Evolutionary conservation across 2,329 filamentous ascomycete genomes (phyloP).

Genomic region (Madurella fahalii): DNA sequence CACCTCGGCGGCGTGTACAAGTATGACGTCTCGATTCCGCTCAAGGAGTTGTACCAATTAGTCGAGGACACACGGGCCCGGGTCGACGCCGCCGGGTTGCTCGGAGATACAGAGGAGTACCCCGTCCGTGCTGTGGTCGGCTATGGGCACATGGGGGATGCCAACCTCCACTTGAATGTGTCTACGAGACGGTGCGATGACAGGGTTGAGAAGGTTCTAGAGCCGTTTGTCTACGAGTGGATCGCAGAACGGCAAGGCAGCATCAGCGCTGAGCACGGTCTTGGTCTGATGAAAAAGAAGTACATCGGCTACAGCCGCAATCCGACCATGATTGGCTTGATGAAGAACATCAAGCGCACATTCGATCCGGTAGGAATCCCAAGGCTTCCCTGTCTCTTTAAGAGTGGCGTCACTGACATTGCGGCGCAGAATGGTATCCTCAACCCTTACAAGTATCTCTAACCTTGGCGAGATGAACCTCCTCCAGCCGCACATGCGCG

Average conservation of each 20-base stretch:
- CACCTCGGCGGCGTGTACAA: constrained; percentile 97
- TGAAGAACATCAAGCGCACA: constrained; percentile 91
- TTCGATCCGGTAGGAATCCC: constrained; percentile 78
- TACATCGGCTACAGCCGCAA: constrained; percentile 91
- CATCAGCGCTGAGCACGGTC: constrained; percentile 93
- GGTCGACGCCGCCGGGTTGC: constrained; percentile 68
- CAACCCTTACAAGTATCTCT: constrained; percentile 98
- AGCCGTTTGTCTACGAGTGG: constrained; percentile 98
- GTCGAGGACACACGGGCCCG: constrained; percentile 79
- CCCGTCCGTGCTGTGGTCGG: constrained; percentile 89
- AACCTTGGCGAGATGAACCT: constrained; percentile 16
- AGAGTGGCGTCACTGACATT: constrained; percentile 7
- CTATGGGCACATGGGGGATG: constrained; percentile 97
- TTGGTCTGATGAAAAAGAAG: constrained; percentile 92
- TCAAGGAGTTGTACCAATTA: constrained; percentile 79
- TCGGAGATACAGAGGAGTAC: constrained; percentile 69
- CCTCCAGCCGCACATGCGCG: neutral
- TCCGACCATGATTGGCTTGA: constrained; percentile 79
- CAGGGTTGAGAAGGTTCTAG: constrained; percentile 77
- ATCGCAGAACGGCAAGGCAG: constrained; percentile 82
- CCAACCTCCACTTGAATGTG: constrained; percentile 92
- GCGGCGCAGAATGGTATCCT: constrained; percentile 81
- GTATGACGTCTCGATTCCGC: constrained; percentile 93
- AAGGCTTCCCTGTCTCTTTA: neutral
- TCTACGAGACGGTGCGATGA: constrained; percentile 79